Percentiles rank a stretch among this genome's conserved stretches.
Conservation (phyloP, 1,284 basidiomycete species). For the Ustilago nuda region DNA sequence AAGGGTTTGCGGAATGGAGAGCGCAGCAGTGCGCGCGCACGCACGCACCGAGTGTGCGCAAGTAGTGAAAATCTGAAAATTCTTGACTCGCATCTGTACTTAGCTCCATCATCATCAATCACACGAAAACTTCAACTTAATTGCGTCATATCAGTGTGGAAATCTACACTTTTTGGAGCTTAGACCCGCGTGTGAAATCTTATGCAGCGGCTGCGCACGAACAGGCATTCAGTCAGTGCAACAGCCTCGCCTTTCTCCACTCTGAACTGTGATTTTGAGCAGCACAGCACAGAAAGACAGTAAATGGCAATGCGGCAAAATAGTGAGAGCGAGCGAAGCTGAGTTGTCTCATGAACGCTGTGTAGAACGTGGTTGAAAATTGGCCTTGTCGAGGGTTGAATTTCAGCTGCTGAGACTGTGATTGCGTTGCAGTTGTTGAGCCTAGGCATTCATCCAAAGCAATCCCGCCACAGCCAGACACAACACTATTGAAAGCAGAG, state of each 20-base stretch:
- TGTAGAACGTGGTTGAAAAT: conserved; percentile 9
- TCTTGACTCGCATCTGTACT: too few relatives aligned
- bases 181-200: conserved; percentile 16
- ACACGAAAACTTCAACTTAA: too few relatives aligned
- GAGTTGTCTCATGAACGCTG: not conserved
- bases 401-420: not conserved
- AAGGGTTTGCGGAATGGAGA: too few relatives aligned
- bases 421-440: not conserved
- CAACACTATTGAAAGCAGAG: not conserved
- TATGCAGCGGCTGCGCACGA: conserved; percentile 12
- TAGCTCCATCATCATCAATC: too few relatives aligned
- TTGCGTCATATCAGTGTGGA: conserved; percentile 29
- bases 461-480: conserved; percentile 3
- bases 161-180: conserved; percentile 12
- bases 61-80: too few relatives aligned
- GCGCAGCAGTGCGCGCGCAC: too few relatives aligned
- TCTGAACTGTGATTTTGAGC: too few relatives aligned
- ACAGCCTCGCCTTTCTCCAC: not conserved
- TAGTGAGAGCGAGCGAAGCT: conserved; percentile 1
- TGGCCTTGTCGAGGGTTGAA: conserved; percentile 6
- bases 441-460: not conserved
- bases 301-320: not conserved
- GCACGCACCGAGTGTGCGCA: too few relatives aligned
- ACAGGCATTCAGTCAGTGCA: not conserved
- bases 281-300: conserved; percentile 1